Evolutionary conservation across 768 basidiomycete genomes (phyloP), one percentile per base, ranked within the genome.

Genomic region (Naganishia friedmannii): DNA sequence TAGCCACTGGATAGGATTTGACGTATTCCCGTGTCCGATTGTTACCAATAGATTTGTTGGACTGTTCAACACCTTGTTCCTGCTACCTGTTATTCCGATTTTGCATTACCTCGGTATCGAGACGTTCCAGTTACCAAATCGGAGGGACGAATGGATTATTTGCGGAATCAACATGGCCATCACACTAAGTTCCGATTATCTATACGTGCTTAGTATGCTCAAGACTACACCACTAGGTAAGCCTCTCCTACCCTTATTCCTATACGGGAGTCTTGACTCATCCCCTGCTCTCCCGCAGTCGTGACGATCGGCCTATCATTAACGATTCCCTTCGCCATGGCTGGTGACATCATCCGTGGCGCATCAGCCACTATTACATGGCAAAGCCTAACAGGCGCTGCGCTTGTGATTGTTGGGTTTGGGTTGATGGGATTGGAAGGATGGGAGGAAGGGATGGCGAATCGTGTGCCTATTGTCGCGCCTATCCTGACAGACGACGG

Each of bases 221-320:
- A 95, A 94, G 83, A 99, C 95, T 8, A 93, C 93, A 0, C 94
- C 94, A 0, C 71, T 77, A 70, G 74, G 79, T 78, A 42, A 76
- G 77, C n/a, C n/a, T 37, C 73, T 5, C 32, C n/a, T n/a, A n/a
- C 15, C 42, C 15, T n/a, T 51, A 37, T 39, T 9, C 19, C 2
- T 28, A 21, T 23, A n/a, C 46, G 65, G 56, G 8, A 15, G 2
- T 3, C 23, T 19, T 45, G 46, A 53, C 68, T 72, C 66, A 65
- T 55, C 28, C 21, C n/a, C 5, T 53, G 32, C n/a, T 21, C 13
- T 12, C 37, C 2, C 3, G n/a, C 67, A 77, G 91, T 96, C 23
- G 94, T 90, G 21, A 98, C 95, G 0, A 84, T 97, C 67, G 95
- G 95, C 31, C 85, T 98, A 10, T 92, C 90, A 68, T 85, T 98